phyloP scores from a whole-genome alignment of 768 basidiomycete species.

The Pleurotus tuoliensis region DNA sequence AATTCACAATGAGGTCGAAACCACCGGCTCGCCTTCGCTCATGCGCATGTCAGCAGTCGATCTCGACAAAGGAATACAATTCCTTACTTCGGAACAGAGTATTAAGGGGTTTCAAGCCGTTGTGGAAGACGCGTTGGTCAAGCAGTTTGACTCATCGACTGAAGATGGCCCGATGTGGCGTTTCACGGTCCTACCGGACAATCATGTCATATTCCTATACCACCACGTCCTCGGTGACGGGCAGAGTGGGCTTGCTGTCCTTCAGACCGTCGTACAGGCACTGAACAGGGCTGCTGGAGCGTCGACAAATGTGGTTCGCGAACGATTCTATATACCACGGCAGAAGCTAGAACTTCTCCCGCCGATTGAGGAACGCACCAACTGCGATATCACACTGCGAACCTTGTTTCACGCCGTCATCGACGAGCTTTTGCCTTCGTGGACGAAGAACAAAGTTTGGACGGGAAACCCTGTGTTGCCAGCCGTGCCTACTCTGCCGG shows the following conservation, averaged over 20 bases:
- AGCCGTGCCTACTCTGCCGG: neutral
- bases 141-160: neutral
- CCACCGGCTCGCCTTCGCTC: neutral
- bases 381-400: neutral
- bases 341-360: neutral
- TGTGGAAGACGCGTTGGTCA: neutral
- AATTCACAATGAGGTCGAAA: neutral
- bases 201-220: slow-evolving; percentile 1
- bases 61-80: neutral
- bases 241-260: slow-evolving; percentile 1
- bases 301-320: neutral
- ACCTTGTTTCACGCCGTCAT: neutral
- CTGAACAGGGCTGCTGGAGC: neutral
- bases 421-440: neutral
- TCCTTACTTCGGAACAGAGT: neutral
- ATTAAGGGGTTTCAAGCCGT: neutral
- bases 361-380: neutral
- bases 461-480: slow-evolving; percentile 1
- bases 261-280: neutral
- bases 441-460: slow-evolving; percentile 1
- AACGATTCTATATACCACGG: neutral
- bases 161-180: slow-evolving; percentile 1
- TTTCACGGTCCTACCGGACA: neutral
- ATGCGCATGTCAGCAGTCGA: neutral
- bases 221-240: slow-evolving; percentile 5